Conservation (phyloP, 164 flowering plant species). For the Macadamia tetraphylla region DNA sequence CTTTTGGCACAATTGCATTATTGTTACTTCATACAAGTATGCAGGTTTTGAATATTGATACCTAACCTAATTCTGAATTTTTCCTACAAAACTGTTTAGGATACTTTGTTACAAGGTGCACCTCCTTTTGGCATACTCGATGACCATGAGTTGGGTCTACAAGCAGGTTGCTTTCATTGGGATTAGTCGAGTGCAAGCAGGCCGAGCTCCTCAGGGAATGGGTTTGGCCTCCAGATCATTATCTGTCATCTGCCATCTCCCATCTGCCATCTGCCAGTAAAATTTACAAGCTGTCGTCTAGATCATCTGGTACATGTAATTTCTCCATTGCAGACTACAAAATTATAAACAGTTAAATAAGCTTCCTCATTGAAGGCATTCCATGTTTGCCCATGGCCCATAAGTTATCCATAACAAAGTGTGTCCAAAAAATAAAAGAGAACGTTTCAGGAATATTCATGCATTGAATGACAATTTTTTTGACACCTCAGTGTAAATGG, state of each 20-base stretch:
- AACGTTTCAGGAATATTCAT: no score
- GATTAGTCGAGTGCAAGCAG: slow-evolving; percentile 28
- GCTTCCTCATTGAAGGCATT: not conserved
- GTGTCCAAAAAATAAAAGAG: no score
- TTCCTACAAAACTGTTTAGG: slow-evolving; percentile 20
- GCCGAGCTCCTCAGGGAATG: slow-evolving; percentile 2
- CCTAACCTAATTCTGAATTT: slow-evolving; percentile 7
- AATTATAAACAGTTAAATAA: slow-evolving; percentile 2
- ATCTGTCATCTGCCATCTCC: not conserved
- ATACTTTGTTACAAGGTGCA: slow-evolving; percentile 11
- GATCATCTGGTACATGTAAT: slow-evolving; percentile 86
- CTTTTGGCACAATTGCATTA: slow-evolving; percentile 1
- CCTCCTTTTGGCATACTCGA: not conserved
- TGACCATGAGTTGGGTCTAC: not conserved
- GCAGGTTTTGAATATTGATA: slow-evolving; percentile 5
- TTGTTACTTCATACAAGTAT: slow-evolving; percentile 4
- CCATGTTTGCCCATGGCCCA: no score
- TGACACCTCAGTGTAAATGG: no score
- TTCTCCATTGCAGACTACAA: slow-evolving; percentile 88
- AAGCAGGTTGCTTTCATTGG: not conserved
- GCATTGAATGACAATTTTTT: no score
- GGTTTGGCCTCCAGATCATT: slow-evolving; percentile 1
- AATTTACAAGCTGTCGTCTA: slow-evolving; percentile 51
- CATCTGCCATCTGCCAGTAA: not conserved
- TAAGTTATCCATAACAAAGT: no score